Conservation (phyloP, 176 grass and related monocot species). For the Tuctoria greenei region DNA sequence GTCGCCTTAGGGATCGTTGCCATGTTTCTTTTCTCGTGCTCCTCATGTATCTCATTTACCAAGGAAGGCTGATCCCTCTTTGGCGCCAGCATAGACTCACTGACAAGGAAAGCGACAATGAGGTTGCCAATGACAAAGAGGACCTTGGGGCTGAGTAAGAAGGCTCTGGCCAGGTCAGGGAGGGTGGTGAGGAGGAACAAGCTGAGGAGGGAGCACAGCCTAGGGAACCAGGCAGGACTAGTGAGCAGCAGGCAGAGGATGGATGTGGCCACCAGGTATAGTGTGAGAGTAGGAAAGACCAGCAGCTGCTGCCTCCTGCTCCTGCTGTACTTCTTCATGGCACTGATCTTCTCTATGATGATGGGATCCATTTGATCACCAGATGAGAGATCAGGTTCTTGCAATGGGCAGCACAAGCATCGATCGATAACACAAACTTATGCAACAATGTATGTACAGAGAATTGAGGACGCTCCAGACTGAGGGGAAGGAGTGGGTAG, state of each 20-base stretch:
- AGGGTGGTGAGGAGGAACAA: constrained; percentile 55
- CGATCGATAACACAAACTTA: neutral
- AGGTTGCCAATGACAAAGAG: constrained; percentile 86
- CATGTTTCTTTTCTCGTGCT: constrained; percentile 49
- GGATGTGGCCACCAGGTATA: constrained; percentile 46
- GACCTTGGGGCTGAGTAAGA: constrained; percentile 69
- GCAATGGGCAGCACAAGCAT: constrained; percentile 25
- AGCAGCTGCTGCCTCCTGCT: constrained; percentile 40
- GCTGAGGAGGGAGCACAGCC: constrained; percentile 37
- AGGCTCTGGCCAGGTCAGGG: constrained; percentile 43
- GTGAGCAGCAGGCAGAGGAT: constrained; percentile 64
- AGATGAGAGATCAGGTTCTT: constrained; percentile 27
- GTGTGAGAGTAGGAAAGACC: constrained; percentile 34
- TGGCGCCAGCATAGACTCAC: constrained; percentile 59
- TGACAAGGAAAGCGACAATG: constrained; percentile 77
- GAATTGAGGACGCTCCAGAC: constrained; percentile 29
- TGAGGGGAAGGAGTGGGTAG: constrained; percentile 14
- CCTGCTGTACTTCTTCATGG: constrained; percentile 70
- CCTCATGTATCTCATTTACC: constrained; percentile 50
- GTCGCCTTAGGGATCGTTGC: neutral
- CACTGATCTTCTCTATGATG: constrained; percentile 62
- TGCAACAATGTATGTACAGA: constrained; percentile 29
- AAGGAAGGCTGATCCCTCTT: constrained; percentile 27
- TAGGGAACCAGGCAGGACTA: constrained; percentile 63
- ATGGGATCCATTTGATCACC: constrained; percentile 58